Conservation (phyloP, 192 early-diverging fungal genomes). For the Entophlyctis luteolus region DNA sequence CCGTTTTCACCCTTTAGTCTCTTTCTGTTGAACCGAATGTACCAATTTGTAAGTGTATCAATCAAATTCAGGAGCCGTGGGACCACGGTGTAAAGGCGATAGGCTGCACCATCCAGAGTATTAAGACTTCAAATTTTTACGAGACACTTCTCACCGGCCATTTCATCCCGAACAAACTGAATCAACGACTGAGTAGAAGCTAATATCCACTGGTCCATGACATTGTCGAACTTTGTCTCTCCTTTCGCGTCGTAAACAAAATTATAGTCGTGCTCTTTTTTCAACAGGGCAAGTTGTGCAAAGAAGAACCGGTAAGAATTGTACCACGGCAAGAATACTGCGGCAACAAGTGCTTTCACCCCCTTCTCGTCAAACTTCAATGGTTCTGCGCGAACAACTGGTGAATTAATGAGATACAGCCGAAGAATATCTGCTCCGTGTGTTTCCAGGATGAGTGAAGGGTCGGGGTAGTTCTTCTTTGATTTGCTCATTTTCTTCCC, state of each 20-base stretch:
- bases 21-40: conserved; percentile 96
- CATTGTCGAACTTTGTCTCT: conserved; percentile 71
- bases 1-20: conserved; percentile 95
- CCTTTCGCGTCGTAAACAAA: conserved; percentile 72
- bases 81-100: conserved; percentile 96
- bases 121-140: background rate
- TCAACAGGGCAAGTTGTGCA: conserved; percentile 81
- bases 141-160: conserved; percentile 48
- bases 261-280: conserved; percentile 75
- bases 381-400: conserved; percentile 93
- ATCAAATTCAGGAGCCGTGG: conserved; percentile 85
- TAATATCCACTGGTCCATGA: conserved; percentile 98
- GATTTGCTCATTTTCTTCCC: conserved; percentile 99
- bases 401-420: conserved; percentile 95
- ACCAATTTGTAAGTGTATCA: conserved; percentile 97
- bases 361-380: conserved; percentile 95
- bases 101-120: conserved; percentile 46
- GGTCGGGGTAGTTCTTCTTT: conserved; percentile 98
- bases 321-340: conserved; percentile 98
- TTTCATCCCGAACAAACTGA: conserved; percentile 87
- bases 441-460: conserved; percentile 70
- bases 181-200: conserved; percentile 92
- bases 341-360: conserved; percentile 89
- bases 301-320: conserved; percentile 97
- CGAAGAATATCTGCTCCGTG: conserved; percentile 93